Conservation (phyloP, 140 eudicot species). For the Senecio squalidus region DNA sequence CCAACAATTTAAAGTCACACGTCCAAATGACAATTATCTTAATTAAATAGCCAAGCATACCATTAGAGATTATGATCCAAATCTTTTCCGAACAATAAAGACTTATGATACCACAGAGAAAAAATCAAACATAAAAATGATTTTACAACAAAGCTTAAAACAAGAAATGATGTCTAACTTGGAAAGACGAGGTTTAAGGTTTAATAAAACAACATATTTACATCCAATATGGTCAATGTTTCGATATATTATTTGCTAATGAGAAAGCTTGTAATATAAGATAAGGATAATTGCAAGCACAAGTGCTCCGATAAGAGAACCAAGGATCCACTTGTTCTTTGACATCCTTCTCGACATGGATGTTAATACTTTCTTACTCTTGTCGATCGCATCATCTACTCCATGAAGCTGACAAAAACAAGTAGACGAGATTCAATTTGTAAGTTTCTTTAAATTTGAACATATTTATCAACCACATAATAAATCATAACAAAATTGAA, state of each 20-base stretch:
- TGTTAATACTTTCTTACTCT: conserved; percentile 80
- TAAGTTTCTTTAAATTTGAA: too few species aligned
- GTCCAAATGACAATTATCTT: too few species aligned
- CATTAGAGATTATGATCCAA: neutral
- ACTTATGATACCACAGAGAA: neutral
- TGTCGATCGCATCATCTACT: conserved; percentile 88
- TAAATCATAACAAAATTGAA: too few species aligned
- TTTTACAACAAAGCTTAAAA: conserved; percentile 15
- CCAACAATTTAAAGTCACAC: too few species aligned
- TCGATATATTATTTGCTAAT: conserved; percentile 10
- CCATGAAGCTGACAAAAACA: conserved; percentile 77
- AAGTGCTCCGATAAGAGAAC: conserved; percentile 77
- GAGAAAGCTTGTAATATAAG: conserved; percentile 62
- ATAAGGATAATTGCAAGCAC: conserved; percentile 72
- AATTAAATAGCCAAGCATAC: too few species aligned
- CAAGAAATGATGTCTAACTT: conserved; percentile 1
- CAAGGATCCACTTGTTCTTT: conserved; percentile 82
- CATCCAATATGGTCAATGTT: conserved; percentile 1
- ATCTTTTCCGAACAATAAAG: too few species aligned
- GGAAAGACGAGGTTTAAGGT: neutral
- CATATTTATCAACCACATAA: too few species aligned
- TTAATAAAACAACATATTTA: neutral
- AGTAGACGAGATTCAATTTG: neutral
- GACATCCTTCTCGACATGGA: conserved; percentile 88
- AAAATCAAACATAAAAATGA: neutral